These are phyloP conservation scores for Oryza longistaminata DNA, from an alignment of 176 grass and related monocot genomes.

Conservation along the genomic window DNA sequence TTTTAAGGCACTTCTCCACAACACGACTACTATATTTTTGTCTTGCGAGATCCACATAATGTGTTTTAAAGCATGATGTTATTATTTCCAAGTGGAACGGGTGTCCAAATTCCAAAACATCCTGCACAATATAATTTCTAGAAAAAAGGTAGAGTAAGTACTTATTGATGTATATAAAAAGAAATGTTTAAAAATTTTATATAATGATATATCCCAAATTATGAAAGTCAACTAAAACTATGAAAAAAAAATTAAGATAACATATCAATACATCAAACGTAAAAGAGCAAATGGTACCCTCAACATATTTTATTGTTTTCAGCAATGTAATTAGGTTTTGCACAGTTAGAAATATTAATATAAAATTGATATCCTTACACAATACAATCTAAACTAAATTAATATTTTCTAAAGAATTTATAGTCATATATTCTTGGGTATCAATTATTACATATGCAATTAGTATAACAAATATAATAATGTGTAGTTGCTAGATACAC, in stretches of 20 bases:
- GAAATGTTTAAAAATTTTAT: no score
- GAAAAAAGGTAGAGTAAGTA: background rate
- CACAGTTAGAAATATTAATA: background rate
- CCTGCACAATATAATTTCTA: conserved; percentile 64
- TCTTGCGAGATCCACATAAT: conserved; percentile 44
- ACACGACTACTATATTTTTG: conserved; percentile 63
- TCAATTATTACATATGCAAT: background rate
- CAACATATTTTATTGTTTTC: background rate
- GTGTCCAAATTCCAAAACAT: conserved; percentile 31
- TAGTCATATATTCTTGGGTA: background rate
- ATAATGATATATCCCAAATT: no score
- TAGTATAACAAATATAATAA: background rate
- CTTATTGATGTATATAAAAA: no score
- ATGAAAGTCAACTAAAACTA: no score
- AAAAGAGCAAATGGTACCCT: no score
- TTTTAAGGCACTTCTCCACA: conserved; percentile 55
- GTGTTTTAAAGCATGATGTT: conserved; percentile 23
- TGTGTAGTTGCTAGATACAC: background rate
- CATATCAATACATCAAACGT: background rate
- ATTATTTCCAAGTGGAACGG: conserved; percentile 17
- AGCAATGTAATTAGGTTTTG: background rate
- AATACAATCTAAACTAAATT: no score
- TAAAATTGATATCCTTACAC: background rate
- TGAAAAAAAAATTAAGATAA: background rate
- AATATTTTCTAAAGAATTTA: background rate